Base-by-base conservation (phyloP, 1,139 yeast species). In the Schwanniomyces etchellsii region DNA sequence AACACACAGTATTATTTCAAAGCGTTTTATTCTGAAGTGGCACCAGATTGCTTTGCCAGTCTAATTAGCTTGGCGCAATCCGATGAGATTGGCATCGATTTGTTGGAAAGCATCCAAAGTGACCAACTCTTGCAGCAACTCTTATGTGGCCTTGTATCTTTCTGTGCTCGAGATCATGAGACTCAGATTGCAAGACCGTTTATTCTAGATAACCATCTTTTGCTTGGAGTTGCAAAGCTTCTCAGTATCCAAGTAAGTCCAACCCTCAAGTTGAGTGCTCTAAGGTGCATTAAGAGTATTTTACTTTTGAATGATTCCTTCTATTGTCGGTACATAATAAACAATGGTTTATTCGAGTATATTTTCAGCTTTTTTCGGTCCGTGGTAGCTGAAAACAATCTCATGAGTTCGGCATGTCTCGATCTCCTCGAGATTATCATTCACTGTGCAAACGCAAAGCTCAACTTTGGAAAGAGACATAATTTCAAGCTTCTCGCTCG, bases 401-500 rank as follows among this genome's bases (percentile, higher is more conserved):
- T 89, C 37, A 70, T 84, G 2, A 83, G 77, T 46, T 85, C 96
- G 0, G 70, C 93, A 3, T 74, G 93, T 41, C 62, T 88, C 32
- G 91, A 83, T 45, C 62, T 89, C 25, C 58, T 86, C 31, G 81
- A 77, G 40, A 54, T 69, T 3, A 54, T 84, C 2, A 48, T 70
- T 5, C 54, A 44, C 30, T 55, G 43, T 43, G 56, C 56, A 34
- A 61, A 58, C 22, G 33, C 45, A 4, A 43, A 44, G 14, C 36
- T 47, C 14, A 38, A 41, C 14, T 42, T 48, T 13, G 50, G 45
- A 7, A 55, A 59, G 27, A 52, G 60, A 24, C 43, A 50, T 16
- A 73, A 72, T 39, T 75, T 60, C 48, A 63, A 62, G 33, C 36
- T 63, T 7, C 44, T 82, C 33, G 74, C 75, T 4, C 61, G 51